phyloP scores from a whole-genome alignment of 2,329 filamentous ascomycete species.

The Mariannaea elegans region DNA sequence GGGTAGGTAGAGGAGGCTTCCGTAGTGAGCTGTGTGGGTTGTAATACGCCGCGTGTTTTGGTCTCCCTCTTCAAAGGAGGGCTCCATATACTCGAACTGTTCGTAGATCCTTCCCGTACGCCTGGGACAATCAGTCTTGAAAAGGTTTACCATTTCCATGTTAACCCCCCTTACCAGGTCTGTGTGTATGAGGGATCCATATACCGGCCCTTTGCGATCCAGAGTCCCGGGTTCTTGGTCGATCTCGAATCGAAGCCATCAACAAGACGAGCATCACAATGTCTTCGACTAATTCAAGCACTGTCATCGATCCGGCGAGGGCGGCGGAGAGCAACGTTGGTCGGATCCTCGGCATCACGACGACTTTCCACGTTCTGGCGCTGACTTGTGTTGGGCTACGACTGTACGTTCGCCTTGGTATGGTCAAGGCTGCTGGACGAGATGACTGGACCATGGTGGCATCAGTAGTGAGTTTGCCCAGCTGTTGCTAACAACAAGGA shows the following conservation, averaged over 20 bases:
- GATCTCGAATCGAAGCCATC: neutral
- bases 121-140: neutral
- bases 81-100: neutral
- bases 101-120: neutral
- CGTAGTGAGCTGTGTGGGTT: neutral
- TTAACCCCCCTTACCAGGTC: neutral
- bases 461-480: no score
- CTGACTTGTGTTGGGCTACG: conserved; percentile 11
- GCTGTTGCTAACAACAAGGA: no score
- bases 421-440: conserved; percentile 20
- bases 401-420: conserved; percentile 22
- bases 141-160: neutral
- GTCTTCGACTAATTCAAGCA: neutral
- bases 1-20: neutral
- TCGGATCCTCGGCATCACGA: conserved; percentile 21
- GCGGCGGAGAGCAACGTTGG: conserved; percentile 24
- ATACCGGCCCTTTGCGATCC: neutral
- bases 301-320: conserved; percentile 10
- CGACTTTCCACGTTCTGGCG: conserved; percentile 19
- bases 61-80: neutral
- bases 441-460: conserved; percentile 30
- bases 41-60: neutral
- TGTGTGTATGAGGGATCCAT: conserved; percentile 1
- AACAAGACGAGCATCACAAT: neutral
- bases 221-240: neutral